Conservation (phyloP, 2,329 filamentous ascomycete species). For the Apiospora hydei region DNA sequence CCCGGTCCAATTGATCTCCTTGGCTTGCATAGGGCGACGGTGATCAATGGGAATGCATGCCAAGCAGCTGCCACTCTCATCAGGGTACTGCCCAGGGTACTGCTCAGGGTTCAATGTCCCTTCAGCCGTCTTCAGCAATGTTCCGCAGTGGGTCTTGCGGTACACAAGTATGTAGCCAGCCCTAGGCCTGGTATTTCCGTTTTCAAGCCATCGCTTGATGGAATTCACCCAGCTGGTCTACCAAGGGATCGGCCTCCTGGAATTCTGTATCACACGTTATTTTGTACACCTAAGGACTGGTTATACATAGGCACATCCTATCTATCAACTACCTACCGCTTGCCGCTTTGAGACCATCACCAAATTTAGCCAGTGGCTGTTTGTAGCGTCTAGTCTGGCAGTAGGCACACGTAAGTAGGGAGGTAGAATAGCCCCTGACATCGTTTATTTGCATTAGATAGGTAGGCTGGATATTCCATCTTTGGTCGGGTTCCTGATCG, state of each 20-base stretch:
- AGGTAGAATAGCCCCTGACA: not conserved
- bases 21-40: constrained; percentile 8
- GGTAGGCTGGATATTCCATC: not conserved
- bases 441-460: not conserved
- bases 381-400: not conserved
- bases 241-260: not conserved
- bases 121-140: not conserved
- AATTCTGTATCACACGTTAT: not conserved
- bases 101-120: not conserved
- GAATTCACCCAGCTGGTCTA: not conserved
- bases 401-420: too few species aligned
- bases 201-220: not conserved
- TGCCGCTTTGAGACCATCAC: not conserved
- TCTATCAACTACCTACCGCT: not conserved
- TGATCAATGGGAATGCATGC: constrained; percentile 9
- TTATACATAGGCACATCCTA: not conserved
- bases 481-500: not conserved
- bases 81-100: too few species aligned
- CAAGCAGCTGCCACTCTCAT: not conserved
- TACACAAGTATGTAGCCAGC: not conserved
- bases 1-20: not conserved
- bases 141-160: not conserved
- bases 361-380: not conserved
- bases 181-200: not conserved
- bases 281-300: not conserved